Percentiles rank a stretch among this genome's conserved stretches.
phyloP scores from a whole-genome alignment of 805 yeast genomes.

The Ogataea angusta region DNA sequence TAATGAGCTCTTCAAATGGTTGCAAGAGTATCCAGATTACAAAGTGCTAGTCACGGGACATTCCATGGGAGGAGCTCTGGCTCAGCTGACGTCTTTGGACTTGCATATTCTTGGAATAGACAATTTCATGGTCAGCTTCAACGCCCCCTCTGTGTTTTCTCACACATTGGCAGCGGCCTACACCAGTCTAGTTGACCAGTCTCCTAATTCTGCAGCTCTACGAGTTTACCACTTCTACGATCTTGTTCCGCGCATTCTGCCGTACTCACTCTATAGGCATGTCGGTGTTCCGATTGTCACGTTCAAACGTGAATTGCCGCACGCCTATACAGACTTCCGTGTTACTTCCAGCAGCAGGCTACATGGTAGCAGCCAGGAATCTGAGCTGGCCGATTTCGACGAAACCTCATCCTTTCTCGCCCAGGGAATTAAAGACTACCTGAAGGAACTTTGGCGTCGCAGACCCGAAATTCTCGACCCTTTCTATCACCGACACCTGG shows the following conservation, averaged over 20 bases:
- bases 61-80: conserved; percentile 61
- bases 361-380: not conserved
- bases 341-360: not conserved
- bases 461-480: conserved; percentile 11
- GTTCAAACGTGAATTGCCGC: conserved; percentile 17
- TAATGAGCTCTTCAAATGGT: conserved; percentile 14
- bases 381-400: not conserved
- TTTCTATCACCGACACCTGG: conserved; percentile 13
- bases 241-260: conserved; percentile 19
- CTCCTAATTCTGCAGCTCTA: conserved; percentile 7
- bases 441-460: not conserved
- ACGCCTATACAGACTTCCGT: conserved; percentile 6
- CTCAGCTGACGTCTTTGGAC: conserved; percentile 61
- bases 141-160: conserved; percentile 21
- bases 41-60: conserved; percentile 42
- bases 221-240: conserved; percentile 18
- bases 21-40: conserved; percentile 15
- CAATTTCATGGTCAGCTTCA: conserved; percentile 14
- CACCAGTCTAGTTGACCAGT: conserved; percentile 1
- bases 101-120: conserved; percentile 46
- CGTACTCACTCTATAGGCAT: conserved; percentile 16
- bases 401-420: conserved; percentile 1
- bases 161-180: conserved; percentile 12
- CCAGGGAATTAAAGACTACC: not conserved
- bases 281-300: conserved; percentile 14